These are phyloP conservation scores for Suzukiozyma palmioleophila DNA, from an alignment of 1,139 yeast genomes.

Conservation along the genomic window DNA sequence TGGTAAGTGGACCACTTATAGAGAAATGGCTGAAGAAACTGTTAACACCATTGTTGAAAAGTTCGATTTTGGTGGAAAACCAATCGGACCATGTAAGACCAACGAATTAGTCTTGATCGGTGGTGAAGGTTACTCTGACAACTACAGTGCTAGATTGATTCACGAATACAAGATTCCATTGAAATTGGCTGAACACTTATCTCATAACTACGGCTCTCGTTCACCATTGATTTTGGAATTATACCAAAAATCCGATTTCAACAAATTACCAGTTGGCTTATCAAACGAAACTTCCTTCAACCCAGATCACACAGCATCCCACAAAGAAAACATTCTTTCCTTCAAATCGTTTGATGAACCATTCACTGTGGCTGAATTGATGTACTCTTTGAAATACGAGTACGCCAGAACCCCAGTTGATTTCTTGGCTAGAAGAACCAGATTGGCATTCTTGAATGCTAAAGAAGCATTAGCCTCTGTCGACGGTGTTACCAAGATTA, in stretches of 20 bases:
- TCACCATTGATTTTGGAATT: conserved; percentile 74
- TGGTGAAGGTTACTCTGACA: conserved; percentile 62
- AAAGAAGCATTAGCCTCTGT: conserved; percentile 78
- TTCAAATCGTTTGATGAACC: conserved; percentile 72
- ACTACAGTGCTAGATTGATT: conserved; percentile 73
- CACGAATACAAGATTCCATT: conserved; percentile 76
- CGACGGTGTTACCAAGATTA: conserved; percentile 80
- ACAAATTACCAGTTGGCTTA: conserved; percentile 59
- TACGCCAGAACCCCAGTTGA: conserved; percentile 86
- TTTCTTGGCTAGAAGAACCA: conserved; percentile 88
- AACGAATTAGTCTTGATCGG: conserved; percentile 66
- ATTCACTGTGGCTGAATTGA: conserved; percentile 86
- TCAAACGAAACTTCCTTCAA: conserved; percentile 39
- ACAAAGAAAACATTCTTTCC: conserved; percentile 32
- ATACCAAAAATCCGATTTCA: conserved; percentile 48
- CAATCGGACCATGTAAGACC: conserved; percentile 57
- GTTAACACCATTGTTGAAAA: conserved; percentile 67
- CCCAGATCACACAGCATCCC: conserved; percentile 32
- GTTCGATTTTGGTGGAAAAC: conserved; percentile 35
- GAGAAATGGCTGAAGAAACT: conserved; percentile 97
- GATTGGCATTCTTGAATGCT: conserved; percentile 89
- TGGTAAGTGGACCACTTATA: conserved; percentile 97
- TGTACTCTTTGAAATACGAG: conserved; percentile 78
- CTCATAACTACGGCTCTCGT: conserved; percentile 86
- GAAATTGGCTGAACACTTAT: conserved; percentile 75